Evolutionary conservation across 1,284 basidiomycete genomes (phyloP).

Genomic region (Fistulinella staudtii): DNA sequence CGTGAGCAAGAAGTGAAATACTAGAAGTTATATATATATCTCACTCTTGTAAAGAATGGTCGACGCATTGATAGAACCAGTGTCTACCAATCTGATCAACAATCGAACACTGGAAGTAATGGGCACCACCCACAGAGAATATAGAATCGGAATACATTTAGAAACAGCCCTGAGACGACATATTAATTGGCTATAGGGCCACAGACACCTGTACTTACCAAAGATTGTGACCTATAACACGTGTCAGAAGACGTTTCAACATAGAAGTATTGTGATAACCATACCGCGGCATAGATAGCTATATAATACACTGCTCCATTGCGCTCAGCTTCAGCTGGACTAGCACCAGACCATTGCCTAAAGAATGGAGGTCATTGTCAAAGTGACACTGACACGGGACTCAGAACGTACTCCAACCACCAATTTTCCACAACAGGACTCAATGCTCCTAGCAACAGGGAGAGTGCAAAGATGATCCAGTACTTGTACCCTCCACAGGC

Average conservation of each 20-base stretch:
- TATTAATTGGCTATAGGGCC: constrained; percentile 6
- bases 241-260: constrained; percentile 7
- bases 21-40: constrained; percentile 26
- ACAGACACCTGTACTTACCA: constrained; percentile 26
- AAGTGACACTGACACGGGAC: neutral
- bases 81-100: constrained; percentile 39
- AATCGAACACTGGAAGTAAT: neutral
- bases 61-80: constrained; percentile 68
- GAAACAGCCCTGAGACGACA: constrained; percentile 47
- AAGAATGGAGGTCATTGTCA: constrained; percentile 10
- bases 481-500: constrained; percentile 66
- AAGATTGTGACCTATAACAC: constrained; percentile 38
- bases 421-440: constrained; percentile 80
- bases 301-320: constrained; percentile 73
- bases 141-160: constrained; percentile 66
- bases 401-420: constrained; percentile 63
- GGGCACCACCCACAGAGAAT: constrained; percentile 49
- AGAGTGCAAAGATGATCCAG: constrained; percentile 66
- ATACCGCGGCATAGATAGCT: constrained; percentile 64
- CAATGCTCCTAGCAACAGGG: constrained; percentile 62
- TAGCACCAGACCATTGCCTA: constrained; percentile 65
- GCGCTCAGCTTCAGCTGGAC: constrained; percentile 34
- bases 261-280: constrained; percentile 19
- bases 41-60: constrained; percentile 65
- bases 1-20: constrained; percentile 10